Conservation (phyloP, 768 basidiomycete species). For the Boletus speciosus region DNA sequence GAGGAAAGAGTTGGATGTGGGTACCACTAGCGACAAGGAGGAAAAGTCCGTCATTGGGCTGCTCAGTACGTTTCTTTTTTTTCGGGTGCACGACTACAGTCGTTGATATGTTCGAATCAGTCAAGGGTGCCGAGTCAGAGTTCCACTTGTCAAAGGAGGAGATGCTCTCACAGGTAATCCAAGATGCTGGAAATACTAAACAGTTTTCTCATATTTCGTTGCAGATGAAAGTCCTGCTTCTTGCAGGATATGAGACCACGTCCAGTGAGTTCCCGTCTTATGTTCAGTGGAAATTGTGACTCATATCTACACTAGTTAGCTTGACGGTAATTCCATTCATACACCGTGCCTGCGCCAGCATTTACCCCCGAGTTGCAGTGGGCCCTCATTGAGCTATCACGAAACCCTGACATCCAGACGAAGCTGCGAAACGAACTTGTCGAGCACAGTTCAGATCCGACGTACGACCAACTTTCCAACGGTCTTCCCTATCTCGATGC, state of each 20-base stretch:
- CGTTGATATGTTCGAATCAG: slow-evolving; percentile 21
- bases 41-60: slow-evolving; percentile 28
- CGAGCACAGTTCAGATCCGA: slow-evolving; percentile 44
- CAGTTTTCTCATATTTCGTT: no score
- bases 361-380: slow-evolving; percentile 30
- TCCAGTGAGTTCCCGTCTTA: no score
- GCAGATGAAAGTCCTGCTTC: no score
- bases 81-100: no score
- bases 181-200: no score
- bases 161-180: slow-evolving; percentile 29
- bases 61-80: slow-evolving; percentile 18
- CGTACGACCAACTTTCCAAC: slow-evolving; percentile 50
- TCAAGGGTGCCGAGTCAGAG: slow-evolving; percentile 29
- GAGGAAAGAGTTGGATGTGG: slow-evolving; percentile 30
- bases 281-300: no score
- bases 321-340: no score
- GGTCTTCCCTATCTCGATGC: slow-evolving; percentile 55
- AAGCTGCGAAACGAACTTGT: slow-evolving; percentile 50
- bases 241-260: no score
- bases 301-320: no score
- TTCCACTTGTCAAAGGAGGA: slow-evolving; percentile 27
- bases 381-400: slow-evolving; percentile 55
- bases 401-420: slow-evolving; percentile 42
- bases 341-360: no score
- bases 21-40: slow-evolving; percentile 18